Conservation (phyloP, 2,329 filamentous ascomycete species). For the Myriosclerotinia duriaeana region DNA sequence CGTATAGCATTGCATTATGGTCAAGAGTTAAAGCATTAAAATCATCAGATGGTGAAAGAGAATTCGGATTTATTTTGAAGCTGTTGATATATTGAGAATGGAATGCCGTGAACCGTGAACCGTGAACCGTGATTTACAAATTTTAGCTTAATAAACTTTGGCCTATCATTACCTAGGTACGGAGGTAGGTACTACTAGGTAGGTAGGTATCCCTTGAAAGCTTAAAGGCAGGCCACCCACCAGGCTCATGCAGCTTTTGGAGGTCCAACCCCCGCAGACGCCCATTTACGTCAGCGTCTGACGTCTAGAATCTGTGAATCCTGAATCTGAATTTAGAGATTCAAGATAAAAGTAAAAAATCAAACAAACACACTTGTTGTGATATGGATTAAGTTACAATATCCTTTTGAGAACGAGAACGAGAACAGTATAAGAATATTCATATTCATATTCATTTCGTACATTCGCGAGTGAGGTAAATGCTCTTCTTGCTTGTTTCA, state of each 20-base stretch:
- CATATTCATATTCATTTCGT: not conserved
- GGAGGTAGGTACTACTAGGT: too few relatives aligned
- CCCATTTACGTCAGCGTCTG: slow-evolving; percentile 20
- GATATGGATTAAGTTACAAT: too few relatives aligned
- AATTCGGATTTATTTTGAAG: slow-evolving; percentile 16
- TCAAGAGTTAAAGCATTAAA: slow-evolving; percentile 18
- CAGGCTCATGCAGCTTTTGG: slow-evolving; percentile 1
- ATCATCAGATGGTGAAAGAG: slow-evolving; percentile 23
- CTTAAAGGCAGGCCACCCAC: too few relatives aligned
- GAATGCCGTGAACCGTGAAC: not conserved
- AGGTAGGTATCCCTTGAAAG: too few relatives aligned
- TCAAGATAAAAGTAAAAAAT: not conserved
- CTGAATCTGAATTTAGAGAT: not conserved
- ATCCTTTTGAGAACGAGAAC: not conserved
- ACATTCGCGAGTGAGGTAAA: not conserved
- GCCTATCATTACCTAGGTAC: slow-evolving; percentile 13
- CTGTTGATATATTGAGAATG: slow-evolving; percentile 8
- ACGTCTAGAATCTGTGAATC: slow-evolving; percentile 18
- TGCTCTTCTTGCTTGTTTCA: not conserved
- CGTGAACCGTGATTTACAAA: too few relatives aligned
- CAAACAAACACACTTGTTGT: not conserved
- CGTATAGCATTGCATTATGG: slow-evolving; percentile 90
- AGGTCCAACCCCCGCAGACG: slow-evolving; percentile 10
- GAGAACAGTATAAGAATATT: not conserved
- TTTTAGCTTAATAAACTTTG: slow-evolving; percentile 1